A percentile compares a stretch with the other conserved stretches of the same genome.
Conservation (phyloP, 2,329 filamentous ascomycete genomes). For the Colletotrichum karsti region DNA sequence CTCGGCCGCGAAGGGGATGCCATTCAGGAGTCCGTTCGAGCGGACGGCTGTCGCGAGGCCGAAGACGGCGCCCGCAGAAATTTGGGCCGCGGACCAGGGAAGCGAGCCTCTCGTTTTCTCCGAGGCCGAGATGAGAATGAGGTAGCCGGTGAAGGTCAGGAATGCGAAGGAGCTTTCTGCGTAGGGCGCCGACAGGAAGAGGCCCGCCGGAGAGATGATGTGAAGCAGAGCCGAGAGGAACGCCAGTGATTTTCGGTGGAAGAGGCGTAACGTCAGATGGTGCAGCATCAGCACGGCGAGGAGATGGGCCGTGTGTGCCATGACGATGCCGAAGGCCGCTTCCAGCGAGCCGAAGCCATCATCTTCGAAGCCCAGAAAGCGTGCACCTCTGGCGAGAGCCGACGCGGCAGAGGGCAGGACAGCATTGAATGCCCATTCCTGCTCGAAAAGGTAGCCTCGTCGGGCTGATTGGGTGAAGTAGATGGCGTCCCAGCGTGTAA, state of each 20-base stretch:
- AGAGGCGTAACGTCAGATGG: constrained; percentile 67
- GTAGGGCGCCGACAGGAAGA: constrained; percentile 91
- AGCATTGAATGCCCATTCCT: constrained; percentile 84
- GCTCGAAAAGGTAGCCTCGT: constrained; percentile 76
- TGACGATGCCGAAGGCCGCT: constrained; percentile 65
- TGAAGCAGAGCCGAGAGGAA: constrained; percentile 79
- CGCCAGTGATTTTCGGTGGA: constrained; percentile 61
- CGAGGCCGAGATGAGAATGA: constrained; percentile 70
- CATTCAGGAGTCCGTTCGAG: constrained; percentile 87
- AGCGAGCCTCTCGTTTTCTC: constrained; percentile 39
- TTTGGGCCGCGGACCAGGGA: constrained; percentile 56
- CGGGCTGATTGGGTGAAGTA: constrained; percentile 74
- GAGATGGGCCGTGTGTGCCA: constrained; percentile 81
- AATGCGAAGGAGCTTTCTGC: constrained; percentile 82
- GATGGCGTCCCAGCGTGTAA: constrained; percentile 84
- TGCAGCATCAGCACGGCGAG: constrained; percentile 79
- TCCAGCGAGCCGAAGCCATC: constrained; percentile 38
- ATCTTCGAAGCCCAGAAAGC: constrained; percentile 33
- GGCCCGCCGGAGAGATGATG: constrained; percentile 84
- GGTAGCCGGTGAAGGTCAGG: constrained; percentile 77
- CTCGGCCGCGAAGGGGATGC: constrained; percentile 77
- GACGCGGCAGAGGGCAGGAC: constrained; percentile 54
- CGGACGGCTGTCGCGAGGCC: constrained; percentile 78
- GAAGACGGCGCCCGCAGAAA: constrained; percentile 75
- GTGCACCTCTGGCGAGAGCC: constrained; percentile 39